Conservation (phyloP, 208 protist species). For the Naegleria fowleri region DNA sequence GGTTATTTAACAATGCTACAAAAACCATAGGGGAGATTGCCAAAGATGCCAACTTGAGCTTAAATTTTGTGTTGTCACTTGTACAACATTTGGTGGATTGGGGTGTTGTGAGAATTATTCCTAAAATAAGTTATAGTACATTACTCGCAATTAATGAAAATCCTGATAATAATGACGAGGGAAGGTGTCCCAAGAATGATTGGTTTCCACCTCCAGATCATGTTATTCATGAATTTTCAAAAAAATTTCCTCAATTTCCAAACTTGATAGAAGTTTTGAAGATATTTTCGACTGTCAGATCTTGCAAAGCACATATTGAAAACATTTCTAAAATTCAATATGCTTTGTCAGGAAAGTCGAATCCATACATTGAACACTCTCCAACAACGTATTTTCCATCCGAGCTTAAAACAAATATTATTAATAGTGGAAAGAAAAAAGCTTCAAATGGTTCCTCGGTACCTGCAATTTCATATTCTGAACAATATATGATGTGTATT, state of each 20-base stretch:
- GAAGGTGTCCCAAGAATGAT: neutral
- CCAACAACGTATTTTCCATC: neutral
- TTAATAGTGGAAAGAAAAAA: neutral
- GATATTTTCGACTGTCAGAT: neutral
- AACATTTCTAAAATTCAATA: neutral
- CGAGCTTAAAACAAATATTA: no score
- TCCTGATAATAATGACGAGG: neutral
- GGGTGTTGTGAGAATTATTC: neutral
- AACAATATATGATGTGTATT: neutral
- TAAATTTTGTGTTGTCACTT: neutral
- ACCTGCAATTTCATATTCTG: neutral
- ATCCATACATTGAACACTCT: neutral
- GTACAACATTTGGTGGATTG: slow-evolving; percentile 15
- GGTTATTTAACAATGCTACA: neutral
- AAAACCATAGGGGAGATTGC: neutral
- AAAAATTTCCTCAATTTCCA: neutral
- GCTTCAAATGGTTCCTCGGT: no score
- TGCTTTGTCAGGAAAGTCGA: neutral
- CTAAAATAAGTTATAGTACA: neutral
- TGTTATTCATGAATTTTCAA: neutral
- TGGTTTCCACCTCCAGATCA: neutral
- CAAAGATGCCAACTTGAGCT: neutral
- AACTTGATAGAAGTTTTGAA: neutral
- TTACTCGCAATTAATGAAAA: neutral
- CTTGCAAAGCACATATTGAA: neutral